Base-by-base conservation (phyloP, 306 rosid genomes). In the Casuarina equisetifolia region DNA sequence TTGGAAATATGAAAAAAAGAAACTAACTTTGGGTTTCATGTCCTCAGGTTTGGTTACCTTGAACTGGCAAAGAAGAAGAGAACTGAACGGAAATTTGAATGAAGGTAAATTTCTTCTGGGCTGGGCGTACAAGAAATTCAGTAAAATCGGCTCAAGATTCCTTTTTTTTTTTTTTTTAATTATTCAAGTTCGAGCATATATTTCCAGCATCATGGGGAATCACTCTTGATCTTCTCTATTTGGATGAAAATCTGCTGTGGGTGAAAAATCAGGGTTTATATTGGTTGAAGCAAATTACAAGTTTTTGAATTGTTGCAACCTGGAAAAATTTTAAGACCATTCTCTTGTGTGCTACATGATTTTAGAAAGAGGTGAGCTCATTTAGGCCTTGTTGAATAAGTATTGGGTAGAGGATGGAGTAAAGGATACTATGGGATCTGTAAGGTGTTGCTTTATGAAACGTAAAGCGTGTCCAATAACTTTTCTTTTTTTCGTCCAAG, bases 41-140 rank as follows among this genome's bases (percentile, higher is more conserved):
- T 42, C 50, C 32, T 43, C 71, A 13, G 20, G 71, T 42, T 7
- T 42, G 12, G 20, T 67, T 42, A 40, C 32, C 50, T 43, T 3
- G 50, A 42, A 40, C 50, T 67, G 50, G 71, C 5, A 67, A 44
- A 66, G 35, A 67, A 42, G n/a, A 39, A 67, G 71, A n/a, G n/a
- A n/a, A 42, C 35, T n/a, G 50, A 19, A 67, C 50, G 13, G 8
- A 66, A 6, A 6, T 17, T n/a, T 66, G 49, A 66, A 25, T n/a
- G 51, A 8, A 48, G 15, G 51, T 58, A 25, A 58, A 17, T 66
- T 66, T 7, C n/a, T 49, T 66, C 17, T 25, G 32, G 32, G 32
- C 35, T 66, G 50, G 71, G 71, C 17, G n/a, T n/a, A 32, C 49
- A 16, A 42, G 5, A 17, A 66, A 6, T n/a, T n/a, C 32, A 45